Evolutionary conservation across 305 asterid species (phyloP).

Genomic region (Solanum hybrid): DNA sequence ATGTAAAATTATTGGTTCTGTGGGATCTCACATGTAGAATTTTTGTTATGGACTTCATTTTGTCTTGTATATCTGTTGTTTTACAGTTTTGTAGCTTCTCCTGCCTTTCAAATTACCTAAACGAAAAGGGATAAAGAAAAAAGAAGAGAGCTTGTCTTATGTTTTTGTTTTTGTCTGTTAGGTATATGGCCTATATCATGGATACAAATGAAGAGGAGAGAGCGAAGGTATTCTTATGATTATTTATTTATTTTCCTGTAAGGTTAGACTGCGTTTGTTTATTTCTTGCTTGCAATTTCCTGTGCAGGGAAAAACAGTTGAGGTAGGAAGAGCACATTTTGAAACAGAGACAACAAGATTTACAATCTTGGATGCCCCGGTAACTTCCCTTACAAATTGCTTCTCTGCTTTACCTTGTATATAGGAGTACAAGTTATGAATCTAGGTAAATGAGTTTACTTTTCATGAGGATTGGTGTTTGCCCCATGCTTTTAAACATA

Average conservation of each 20-base stretch:
- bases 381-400: slow-evolving; percentile 16
- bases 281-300: not conserved
- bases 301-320: slow-evolving; percentile 88
- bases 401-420: not conserved
- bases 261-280: not conserved
- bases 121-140: not conserved
- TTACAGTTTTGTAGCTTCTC: not conserved
- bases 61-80: not conserved
- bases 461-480: not conserved
- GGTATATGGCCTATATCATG: slow-evolving; percentile 99
- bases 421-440: not conserved
- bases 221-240: slow-evolving; percentile 45
- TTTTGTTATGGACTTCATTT: not conserved
- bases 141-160: not conserved
- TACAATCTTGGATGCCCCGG: slow-evolving; percentile 98
- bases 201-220: slow-evolving; percentile 99
- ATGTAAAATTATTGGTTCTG: not conserved
- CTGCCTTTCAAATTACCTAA: not conserved
- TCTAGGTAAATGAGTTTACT: not conserved
- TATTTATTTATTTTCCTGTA: not conserved
- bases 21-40: not conserved
- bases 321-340: slow-evolving; percentile 95
- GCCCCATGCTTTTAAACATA: not conserved
- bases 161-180: slow-evolving; percentile 7
- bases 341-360: slow-evolving; percentile 91